phyloP scores from a whole-genome alignment of 2,329 filamentous ascomycete species.

The Ilyonectria robusta region DNA sequence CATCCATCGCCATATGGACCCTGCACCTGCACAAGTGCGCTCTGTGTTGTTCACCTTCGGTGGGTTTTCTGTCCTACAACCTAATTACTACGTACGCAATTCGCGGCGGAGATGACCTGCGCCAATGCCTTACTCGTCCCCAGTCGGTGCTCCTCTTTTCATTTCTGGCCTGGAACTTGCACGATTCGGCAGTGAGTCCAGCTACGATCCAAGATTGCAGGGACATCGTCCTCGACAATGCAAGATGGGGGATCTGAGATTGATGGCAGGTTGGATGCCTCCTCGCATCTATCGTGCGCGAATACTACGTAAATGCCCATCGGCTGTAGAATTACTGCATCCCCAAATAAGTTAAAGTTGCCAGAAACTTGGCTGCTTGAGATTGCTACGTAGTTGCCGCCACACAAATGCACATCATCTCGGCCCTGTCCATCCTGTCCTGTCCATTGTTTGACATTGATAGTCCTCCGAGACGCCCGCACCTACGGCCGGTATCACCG shows the following conservation, averaged over 20 bases:
- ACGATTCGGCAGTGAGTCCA: not conserved
- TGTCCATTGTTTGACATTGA: slow-evolving; percentile 28
- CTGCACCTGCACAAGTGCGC: not conserved
- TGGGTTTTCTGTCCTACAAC: slow-evolving; percentile 11
- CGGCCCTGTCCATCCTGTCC: slow-evolving; percentile 13
- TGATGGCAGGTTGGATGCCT: slow-evolving; percentile 5
- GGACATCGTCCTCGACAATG: slow-evolving; percentile 7
- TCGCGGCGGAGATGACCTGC: slow-evolving; percentile 18
- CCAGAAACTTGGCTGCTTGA: not conserved
- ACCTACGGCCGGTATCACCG: slow-evolving; percentile 6
- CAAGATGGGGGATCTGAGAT: slow-evolving; percentile 3
- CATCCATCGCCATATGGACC: slow-evolving; percentile 6
- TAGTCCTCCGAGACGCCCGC: slow-evolving; percentile 15
- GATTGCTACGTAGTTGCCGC: slow-evolving; percentile 10
- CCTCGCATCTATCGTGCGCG: not conserved
- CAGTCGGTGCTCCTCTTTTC: slow-evolving; percentile 28
- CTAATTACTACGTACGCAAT: slow-evolving; percentile 20
- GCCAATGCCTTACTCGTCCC: slow-evolving; percentile 12
- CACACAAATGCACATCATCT: slow-evolving; percentile 18
- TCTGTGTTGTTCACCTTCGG: slow-evolving; percentile 10
- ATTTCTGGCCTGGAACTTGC: slow-evolving; percentile 18
- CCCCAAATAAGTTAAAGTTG: not conserved
- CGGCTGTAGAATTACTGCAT: not conserved
- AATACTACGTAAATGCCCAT: not conserved
- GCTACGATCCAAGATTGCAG: slow-evolving; percentile 5